Conservation (phyloP, 1,139 yeast genomes). For the Kodamaea sp. region DNA sequence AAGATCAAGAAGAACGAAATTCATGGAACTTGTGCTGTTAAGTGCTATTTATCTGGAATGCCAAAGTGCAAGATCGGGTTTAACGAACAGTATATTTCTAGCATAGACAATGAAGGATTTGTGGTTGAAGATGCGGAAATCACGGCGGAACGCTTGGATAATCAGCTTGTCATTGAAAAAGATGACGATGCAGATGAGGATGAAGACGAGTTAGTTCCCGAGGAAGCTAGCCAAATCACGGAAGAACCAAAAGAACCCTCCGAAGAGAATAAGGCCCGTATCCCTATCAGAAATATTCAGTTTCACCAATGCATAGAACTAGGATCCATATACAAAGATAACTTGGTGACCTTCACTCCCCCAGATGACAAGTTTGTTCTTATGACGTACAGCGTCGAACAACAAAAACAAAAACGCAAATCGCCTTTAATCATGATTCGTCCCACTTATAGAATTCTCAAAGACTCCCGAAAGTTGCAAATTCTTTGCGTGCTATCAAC, state of each 20-base stretch:
- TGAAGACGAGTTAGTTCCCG: conserved; percentile 6
- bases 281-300: conserved; percentile 46
- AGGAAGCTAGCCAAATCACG: conserved; percentile 2
- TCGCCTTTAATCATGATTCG: conserved; percentile 40
- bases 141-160: conserved; percentile 13
- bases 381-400: conserved; percentile 45
- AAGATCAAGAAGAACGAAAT: conserved; percentile 37
- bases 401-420: conserved; percentile 35
- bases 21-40: conserved; percentile 38
- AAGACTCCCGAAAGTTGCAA: conserved; percentile 29
- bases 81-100: conserved; percentile 29
- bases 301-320: conserved; percentile 50
- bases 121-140: conserved; percentile 6
- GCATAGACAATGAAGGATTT: conserved; percentile 14
- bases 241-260: neutral
- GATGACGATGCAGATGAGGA: conserved; percentile 20
- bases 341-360: conserved; percentile 45
- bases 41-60: conserved; percentile 50
- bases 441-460: conserved; percentile 35
- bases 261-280: conserved; percentile 12
- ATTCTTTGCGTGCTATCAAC: conserved; percentile 38
- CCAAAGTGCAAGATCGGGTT: conserved; percentile 47
- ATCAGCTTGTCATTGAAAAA: conserved; percentile 17
- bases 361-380: conserved; percentile 47
- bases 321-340: conserved; percentile 38